A percentile compares a stretch with the other conserved stretches of the same genome.
Evolutionary conservation across 257 asterid genomes (phyloP).

Genomic region (Thymus mandschuricus): DNA sequence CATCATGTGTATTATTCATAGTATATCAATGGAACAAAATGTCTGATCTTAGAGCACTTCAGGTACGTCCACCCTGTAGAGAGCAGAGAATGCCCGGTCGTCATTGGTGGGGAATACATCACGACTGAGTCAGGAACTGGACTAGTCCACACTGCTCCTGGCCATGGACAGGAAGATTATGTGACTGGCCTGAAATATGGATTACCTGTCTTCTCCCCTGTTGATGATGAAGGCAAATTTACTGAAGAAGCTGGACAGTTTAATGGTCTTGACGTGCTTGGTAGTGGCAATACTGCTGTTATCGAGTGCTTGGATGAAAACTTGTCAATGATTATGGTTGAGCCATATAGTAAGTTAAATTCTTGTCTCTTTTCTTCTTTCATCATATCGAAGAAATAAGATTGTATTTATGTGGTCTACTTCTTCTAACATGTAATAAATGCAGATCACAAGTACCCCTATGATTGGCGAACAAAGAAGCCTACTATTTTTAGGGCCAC

Average conservation of each 20-base stretch:
- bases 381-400: slow-evolving; percentile 18
- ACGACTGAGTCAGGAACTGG: slow-evolving; percentile 99
- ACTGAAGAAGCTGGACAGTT: slow-evolving; percentile 96
- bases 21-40: neutral
- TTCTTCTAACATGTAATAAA: slow-evolving; percentile 25
- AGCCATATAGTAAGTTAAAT: slow-evolving; percentile 86
- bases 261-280: slow-evolving; percentile 87
- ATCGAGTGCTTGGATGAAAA: slow-evolving; percentile 75
- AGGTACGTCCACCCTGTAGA: slow-evolving; percentile 90
- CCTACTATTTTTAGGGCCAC: slow-evolving; percentile 99
- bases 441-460: slow-evolving; percentile 97
- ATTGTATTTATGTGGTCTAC: slow-evolving; percentile 22
- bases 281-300: slow-evolving; percentile 82
- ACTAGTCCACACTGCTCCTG: slow-evolving; percentile 98
- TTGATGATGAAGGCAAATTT: slow-evolving; percentile 86
- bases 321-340: slow-evolving; percentile 79
- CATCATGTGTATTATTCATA: neutral
- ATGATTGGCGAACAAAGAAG: slow-evolving; percentile 97
- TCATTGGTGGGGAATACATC: slow-evolving; percentile 93
- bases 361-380: slow-evolving; percentile 13
- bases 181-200: slow-evolving; percentile 87
- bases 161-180: slow-evolving; percentile 98
- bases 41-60: slow-evolving; percentile 22
- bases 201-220: slow-evolving; percentile 85
- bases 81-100: slow-evolving; percentile 82